Base-by-base conservation (phyloP, 768 basidiomycete species). In the Collybiopsis luxurians region DNA sequence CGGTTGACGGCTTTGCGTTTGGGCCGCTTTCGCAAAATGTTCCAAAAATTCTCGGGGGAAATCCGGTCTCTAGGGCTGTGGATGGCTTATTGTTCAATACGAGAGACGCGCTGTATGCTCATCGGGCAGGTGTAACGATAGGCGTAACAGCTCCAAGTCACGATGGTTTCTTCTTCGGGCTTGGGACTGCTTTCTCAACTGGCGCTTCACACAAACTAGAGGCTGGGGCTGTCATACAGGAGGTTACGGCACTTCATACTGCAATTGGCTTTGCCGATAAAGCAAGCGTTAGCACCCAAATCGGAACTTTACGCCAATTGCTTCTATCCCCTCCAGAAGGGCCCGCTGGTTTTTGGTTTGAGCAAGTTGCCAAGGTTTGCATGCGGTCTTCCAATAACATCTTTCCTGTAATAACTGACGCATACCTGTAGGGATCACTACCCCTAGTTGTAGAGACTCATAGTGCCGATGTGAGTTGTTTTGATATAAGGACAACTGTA, bases 201-300 rank as follows among this genome's bases (percentile, higher is more conserved):
- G 78, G 83, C 10, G 84, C 85, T 4, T 64, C 71, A 12, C 82
- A 88, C 60, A 80, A 78, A 58, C 73, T 92, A 17, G 79, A 86
- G 59, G 63, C 73, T 9, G 82, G 83, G 3, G 87, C 90, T 11
- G 69, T 92, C 55, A 64, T 87, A 36, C 80, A 89, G 64, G 82
- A 86, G 15, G 70, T 79, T 7, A 79, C 82, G 3, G 89, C 83
- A 2, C 66, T 94, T 4, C 90, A 92, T 65, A 71, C 95, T 59
- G 68, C 77, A 5, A 68, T 96, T 43, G 68, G 75, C 4, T 82
- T 83, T 64, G 72, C 72, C 75, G 12, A 61, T 36, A 64, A 74
- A 69, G 62, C 78, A 0, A 89, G 90, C 58, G 77, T 92, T 28
- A 92, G 92, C 69, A 89, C 86, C n/a, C 85, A 93, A 61, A 86